phyloP scores from a whole-genome alignment of 148 eudicot species.

The Rhododendron simsii region DNA sequence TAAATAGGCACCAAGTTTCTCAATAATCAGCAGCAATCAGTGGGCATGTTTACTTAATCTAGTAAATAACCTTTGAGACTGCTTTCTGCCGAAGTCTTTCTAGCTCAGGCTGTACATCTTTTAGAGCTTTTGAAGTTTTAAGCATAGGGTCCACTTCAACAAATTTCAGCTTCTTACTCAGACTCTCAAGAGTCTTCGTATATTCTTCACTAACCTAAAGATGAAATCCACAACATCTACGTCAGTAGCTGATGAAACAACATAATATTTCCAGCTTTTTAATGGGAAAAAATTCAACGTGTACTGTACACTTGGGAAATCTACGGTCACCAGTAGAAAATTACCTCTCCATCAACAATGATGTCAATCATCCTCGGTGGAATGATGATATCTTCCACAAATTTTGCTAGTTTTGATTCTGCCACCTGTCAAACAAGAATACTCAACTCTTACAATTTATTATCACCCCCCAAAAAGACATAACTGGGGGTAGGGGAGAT shows the following conservation, averaged over 20 bases:
- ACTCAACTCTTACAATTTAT: slow-evolving; percentile 2
- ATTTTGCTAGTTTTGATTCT: slow-evolving; percentile 90
- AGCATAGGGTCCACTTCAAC: slow-evolving; percentile 70
- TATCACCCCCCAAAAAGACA: background rate
- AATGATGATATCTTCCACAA: slow-evolving; percentile 97
- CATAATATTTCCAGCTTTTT: background rate
- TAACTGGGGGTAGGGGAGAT: background rate
- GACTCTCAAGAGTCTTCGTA: slow-evolving; percentile 87
- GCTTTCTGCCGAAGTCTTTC: slow-evolving; percentile 98
- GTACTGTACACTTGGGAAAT: background rate
- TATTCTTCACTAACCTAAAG: slow-evolving; percentile 90
- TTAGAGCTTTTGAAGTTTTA: slow-evolving; percentile 82
- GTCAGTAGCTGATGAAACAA: background rate
- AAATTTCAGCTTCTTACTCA: slow-evolving; percentile 92
- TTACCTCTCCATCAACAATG: slow-evolving; percentile 95
- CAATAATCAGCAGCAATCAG: background rate
- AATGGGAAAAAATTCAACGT: background rate
- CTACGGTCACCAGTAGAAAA: background rate
- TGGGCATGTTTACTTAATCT: background rate
- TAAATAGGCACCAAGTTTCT: background rate
- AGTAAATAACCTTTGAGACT: slow-evolving; percentile 66
- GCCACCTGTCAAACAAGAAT: slow-evolving; percentile 56
- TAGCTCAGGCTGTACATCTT: slow-evolving; percentile 95
- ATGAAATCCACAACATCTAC: slow-evolving; percentile 4
- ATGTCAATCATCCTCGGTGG: slow-evolving; percentile 97